These are phyloP conservation scores for Penicillium hordei DNA, from an alignment of 2,329 filamentous ascomycete genomes.

Conservation along the genomic window DNA sequence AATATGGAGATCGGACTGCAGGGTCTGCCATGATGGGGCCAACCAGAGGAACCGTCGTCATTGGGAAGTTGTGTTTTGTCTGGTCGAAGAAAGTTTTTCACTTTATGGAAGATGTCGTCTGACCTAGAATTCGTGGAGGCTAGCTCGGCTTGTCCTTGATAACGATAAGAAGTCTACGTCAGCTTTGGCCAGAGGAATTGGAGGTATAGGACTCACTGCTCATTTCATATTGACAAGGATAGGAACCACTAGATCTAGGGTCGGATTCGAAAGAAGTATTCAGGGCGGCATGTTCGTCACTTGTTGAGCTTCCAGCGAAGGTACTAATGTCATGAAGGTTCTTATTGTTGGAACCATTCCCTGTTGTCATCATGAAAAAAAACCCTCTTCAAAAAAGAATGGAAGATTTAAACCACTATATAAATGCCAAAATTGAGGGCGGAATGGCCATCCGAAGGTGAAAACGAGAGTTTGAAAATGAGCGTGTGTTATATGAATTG, in stretches of 20 bases:
- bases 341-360: conserved; percentile 5
- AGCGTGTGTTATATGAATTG: conserved; percentile 5
- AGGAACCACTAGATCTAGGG: background rate
- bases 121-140: background rate
- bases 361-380: conserved; percentile 5
- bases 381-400: background rate
- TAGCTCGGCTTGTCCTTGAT: conserved; percentile 2
- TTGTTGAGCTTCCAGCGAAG: background rate
- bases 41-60: background rate
- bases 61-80: background rate
- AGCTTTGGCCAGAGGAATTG: background rate
- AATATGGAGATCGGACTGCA: conserved; percentile 1
- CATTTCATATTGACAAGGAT: background rate
- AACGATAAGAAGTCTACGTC: background rate
- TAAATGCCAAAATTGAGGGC: background rate
- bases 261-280: conserved; percentile 3
- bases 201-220: background rate
- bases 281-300: background rate
- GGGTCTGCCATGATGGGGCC: background rate
- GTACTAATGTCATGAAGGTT: conserved; percentile 4
- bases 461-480: conserved; percentile 4
- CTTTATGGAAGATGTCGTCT: conserved; percentile 3
- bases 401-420: background rate
- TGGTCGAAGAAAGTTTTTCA: conserved; percentile 2
- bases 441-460: background rate